Evolutionary conservation across 2,329 filamentous ascomycete species (phyloP).

Genomic region (Colletotrichum simmondsii): DNA sequence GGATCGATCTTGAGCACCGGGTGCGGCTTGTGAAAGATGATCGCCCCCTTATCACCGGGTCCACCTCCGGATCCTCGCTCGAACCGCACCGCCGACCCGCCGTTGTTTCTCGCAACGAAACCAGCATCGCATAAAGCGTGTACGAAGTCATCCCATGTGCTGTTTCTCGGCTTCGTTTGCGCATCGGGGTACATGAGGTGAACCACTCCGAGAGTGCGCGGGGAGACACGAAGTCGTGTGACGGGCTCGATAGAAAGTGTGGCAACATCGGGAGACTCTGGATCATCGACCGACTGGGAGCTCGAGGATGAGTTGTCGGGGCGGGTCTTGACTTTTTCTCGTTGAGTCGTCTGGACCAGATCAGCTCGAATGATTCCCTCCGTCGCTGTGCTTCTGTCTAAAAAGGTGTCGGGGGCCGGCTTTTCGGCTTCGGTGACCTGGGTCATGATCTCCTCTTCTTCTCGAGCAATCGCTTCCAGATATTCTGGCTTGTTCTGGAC

Average conservation of each 20-base stretch:
- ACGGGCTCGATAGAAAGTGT: not conserved
- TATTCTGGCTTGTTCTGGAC: not conserved
- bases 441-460: not conserved
- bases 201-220: not conserved
- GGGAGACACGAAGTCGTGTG: not conserved
- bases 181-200: not conserved
- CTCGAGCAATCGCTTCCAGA: not conserved
- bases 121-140: not conserved
- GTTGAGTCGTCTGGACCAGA: not conserved
- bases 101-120: not conserved
- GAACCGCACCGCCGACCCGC: not conserved
- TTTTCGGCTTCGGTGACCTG: not conserved
- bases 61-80: not conserved
- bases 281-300: not conserved
- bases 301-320: not conserved
- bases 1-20: slow-evolving; percentile 25
- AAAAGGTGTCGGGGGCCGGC: not conserved
- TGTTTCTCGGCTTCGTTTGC: not conserved
- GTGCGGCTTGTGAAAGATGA: slow-evolving; percentile 28
- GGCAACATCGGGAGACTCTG: not conserved
- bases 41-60: not conserved
- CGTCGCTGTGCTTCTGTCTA: not conserved
- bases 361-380: not conserved
- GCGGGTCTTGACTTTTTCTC: not conserved
- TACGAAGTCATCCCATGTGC: not conserved